Conservation (phyloP, 2,329 filamentous ascomycete genomes). For the Neopestalotiopsis clavispora region DNA sequence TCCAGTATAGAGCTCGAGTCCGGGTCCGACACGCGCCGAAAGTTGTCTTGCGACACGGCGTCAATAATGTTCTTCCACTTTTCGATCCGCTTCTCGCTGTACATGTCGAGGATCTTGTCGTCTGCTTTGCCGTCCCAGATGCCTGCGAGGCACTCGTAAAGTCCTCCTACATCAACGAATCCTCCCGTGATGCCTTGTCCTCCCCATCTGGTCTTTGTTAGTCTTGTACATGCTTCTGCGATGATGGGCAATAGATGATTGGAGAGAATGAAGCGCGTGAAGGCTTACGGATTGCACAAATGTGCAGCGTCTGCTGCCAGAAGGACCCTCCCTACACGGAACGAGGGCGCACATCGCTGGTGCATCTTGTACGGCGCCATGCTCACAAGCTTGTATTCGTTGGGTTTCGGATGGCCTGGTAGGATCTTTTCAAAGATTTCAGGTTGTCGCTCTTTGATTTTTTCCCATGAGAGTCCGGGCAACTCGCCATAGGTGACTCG, state of each 20-base stretch:
- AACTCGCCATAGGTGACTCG: constrained; percentile 68
- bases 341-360: constrained; percentile 61
- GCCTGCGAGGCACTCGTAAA: constrained; percentile 62
- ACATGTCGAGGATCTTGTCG: constrained; percentile 48
- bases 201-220: constrained; percentile 43
- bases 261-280: no score
- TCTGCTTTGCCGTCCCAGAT: constrained; percentile 49
- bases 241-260: no score
- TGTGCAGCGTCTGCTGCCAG: constrained; percentile 68
- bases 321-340: constrained; percentile 61
- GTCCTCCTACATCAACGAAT: constrained; percentile 65
- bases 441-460: constrained; percentile 58
- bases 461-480: constrained; percentile 54
- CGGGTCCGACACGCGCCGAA: constrained; percentile 46
- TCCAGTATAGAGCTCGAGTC: constrained; percentile 44
- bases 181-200: constrained; percentile 68
- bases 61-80: constrained; percentile 51
- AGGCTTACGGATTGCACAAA: constrained; percentile 47
- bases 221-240: no score
- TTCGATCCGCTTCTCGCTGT: constrained; percentile 50
- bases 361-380: constrained; percentile 67
- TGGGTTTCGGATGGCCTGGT: constrained; percentile 62
- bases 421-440: constrained; percentile 62
- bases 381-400: constrained; percentile 60
- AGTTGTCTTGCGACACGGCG: constrained; percentile 48